Base-by-base conservation (phyloP, 2,329 filamentous ascomycete species). In the Grosmannia huntii region DNA sequence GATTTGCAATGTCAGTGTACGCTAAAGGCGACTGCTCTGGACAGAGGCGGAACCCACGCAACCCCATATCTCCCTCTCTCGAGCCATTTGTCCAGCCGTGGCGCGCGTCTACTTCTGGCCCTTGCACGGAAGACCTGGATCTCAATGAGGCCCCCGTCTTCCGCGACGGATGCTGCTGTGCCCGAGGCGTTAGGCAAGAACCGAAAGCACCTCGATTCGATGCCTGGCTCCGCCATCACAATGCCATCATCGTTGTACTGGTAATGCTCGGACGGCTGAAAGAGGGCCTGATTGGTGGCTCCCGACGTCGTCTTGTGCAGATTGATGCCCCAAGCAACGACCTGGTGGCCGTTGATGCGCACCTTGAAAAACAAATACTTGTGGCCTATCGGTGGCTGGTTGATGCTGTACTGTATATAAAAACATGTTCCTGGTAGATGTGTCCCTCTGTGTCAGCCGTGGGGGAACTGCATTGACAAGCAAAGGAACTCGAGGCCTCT, bases 71-170 rank as follows among this genome's bases (percentile, higher is more conserved):
- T 67, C 21, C 77, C 73, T 60, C 79, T 76, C 46, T 68, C 68
- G 51, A 74, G 74, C 60, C 76, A 79, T n/a, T 69, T 65, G 12
- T 70, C 66, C 27, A 79, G 65, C 19, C 68, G 68, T 12, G 73
- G 72, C 5, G 74, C 70, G 52, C 71, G 71, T 60, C 74, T 69
- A 58, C 67, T 72, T 48, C 78, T 72, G 6, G 73, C 74, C 57
- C 68, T 73, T n/a, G 79, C 77, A 27, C 80, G 73, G 63, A 80
- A 81, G 11, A 75, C 74, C 41, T 73, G 72, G 3, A 83, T 66
- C 61, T 82, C 77, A 53, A 84, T 78, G 2, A 81, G 64, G 1
- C 80, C 80, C 12, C 80, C 80, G 63, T 83, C 76, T 53, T 76
- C 72, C 10, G 76, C 77, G 3, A 73, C 68, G 2, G 74, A 73